phyloP scores from a whole-genome alignment of 148 eudicot genomes.

The Fagopyrum esculentum region DNA sequence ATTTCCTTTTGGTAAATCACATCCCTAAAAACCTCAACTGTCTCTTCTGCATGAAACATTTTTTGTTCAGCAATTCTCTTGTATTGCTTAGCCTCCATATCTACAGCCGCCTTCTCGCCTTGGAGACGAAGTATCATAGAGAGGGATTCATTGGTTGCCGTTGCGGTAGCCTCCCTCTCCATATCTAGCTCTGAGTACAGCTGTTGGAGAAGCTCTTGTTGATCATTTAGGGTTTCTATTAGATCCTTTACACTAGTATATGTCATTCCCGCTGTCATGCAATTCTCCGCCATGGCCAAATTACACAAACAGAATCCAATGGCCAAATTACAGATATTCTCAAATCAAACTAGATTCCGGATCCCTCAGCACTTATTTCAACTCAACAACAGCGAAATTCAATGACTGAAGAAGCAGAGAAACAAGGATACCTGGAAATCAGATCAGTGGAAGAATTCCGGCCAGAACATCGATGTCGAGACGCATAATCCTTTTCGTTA shows the following conservation, averaged over 20 bases:
- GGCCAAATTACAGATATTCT: neutral
- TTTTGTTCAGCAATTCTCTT: conserved; percentile 91
- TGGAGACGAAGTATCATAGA: conserved; percentile 84
- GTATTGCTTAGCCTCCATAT: conserved; percentile 87
- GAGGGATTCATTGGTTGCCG: conserved; percentile 80
- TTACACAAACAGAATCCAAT: neutral
- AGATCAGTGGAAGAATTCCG: neutral
- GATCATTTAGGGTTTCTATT: conserved; percentile 67
- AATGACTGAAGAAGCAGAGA: neutral
- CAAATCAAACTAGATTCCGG: neutral
- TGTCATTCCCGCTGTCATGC: neutral
- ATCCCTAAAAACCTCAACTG: conserved; percentile 59
- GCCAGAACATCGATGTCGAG: neutral
- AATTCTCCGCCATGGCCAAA: neutral
- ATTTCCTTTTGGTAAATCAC: conserved; percentile 76
- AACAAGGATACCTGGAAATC: neutral
- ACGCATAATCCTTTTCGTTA: neutral
- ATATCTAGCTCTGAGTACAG: conserved; percentile 76
- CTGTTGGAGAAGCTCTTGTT: conserved; percentile 72
- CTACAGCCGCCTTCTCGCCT: conserved; percentile 81
- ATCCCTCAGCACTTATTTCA: neutral
- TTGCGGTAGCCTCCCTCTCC: conserved; percentile 78
- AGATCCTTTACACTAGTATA: conserved; percentile 19
- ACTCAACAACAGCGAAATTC: neutral
- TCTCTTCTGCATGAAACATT: conserved; percentile 69